These are phyloP conservation scores for Helminthosporium solani DNA, from an alignment of 2,329 filamentous ascomycete species.

Conservation along the genomic window DNA sequence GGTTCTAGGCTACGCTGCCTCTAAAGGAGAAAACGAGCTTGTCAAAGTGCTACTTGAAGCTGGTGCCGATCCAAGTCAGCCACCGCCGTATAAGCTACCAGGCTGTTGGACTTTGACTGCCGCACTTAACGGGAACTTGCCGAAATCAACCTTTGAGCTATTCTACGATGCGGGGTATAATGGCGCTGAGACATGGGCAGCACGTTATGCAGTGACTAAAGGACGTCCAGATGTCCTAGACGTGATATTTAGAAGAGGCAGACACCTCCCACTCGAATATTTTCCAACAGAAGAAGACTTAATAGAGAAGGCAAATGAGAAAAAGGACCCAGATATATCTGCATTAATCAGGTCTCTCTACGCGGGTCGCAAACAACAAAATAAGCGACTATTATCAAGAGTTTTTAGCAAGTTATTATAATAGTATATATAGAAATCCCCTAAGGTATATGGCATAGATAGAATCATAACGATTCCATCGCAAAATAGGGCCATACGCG, in stretches of 20 bases:
- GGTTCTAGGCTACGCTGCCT: constrained; percentile 6
- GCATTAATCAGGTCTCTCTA: not conserved
- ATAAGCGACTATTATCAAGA: not conserved
- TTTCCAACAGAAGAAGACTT: constrained; percentile 4
- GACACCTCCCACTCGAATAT: constrained; percentile 1
- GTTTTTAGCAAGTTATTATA: too few relatives aligned
- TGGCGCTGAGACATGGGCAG: constrained; percentile 4
- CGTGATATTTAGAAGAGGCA: constrained; percentile 5
- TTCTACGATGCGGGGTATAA: constrained; percentile 10
- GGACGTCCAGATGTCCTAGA: constrained; percentile 5
- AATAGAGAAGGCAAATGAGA: constrained; percentile 2
- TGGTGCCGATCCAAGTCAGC: constrained; percentile 8
- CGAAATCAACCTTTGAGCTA: constrained; percentile 8
- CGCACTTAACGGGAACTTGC: constrained; percentile 2
- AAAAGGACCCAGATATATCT: not conserved
- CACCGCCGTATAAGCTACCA: constrained; percentile 7
- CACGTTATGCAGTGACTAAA: constrained; percentile 5
- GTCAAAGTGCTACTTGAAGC: constrained; percentile 11
- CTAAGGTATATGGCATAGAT: too few relatives aligned
- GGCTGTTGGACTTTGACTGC: constrained; percentile 6
- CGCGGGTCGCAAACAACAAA: not conserved
- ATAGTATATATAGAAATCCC: too few relatives aligned
- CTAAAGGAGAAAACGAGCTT: constrained; percentile 4
- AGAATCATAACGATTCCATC: too few relatives aligned
- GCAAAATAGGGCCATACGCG: too few relatives aligned